Base-by-base conservation (phyloP, 2,329 filamentous ascomycete species). In the Penicillium sp. region DNA sequence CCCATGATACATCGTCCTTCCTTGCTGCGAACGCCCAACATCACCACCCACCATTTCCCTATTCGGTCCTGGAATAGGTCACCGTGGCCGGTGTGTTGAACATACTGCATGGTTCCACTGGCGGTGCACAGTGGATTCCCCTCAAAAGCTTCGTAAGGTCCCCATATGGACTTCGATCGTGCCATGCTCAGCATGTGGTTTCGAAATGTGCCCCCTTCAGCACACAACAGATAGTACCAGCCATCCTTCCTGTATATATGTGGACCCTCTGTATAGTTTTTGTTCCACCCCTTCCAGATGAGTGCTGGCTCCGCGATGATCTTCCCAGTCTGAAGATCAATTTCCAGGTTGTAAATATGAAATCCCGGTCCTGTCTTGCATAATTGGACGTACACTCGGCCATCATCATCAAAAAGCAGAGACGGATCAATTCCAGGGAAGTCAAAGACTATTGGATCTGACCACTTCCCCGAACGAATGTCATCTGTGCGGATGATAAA, bases 11-110 rank as follows among this genome's bases (percentile, higher is more conserved):
- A 39, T 30, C 42, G 37, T 12, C 41, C 47, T 10, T 42, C 16
- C 3, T 35, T 38, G 13, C 18, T 27, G 7, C 54, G 44, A 12
- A 44, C 30, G 6, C 46, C 52, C 1, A 82, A 63, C 1, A 72
- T 71, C 4, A 76, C 66, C 0, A 70, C 75, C 79, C 78, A 81
- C 80, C 80, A 82, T 27, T 77, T 73, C 0, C 75, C 77, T 0
- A 55, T 30, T 0, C 54, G 53, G 49, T 82, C 80, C 40, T 79
- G 74, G 51, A 83, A 81, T 2, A 82, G 52, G 53, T 83, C 80
- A 0, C 77, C 75, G 45, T 83, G 80, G 0, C 80, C 80, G 0
- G 80, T 74, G 1, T 78, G 78, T 54, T 82, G 79, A 49, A 66
- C 68, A 51, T 74, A 75, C 29, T 66, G 50, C 0, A 66, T 63